phyloP scores from a whole-genome alignment of 2,329 filamentous ascomycete species.

The Alternaria rosae region DNA sequence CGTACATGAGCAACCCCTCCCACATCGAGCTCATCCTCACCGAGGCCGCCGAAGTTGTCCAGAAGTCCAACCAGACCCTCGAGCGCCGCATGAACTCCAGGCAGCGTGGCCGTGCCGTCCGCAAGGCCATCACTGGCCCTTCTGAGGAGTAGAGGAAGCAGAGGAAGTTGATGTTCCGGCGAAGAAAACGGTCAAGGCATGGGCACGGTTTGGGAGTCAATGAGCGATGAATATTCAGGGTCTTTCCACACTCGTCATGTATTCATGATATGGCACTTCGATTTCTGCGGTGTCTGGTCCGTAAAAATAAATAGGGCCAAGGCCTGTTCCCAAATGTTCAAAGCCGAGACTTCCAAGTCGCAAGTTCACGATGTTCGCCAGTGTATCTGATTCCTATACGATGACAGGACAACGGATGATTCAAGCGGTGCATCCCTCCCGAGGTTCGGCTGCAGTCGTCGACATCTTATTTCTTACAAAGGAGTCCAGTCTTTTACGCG shows the following conservation, averaged over 20 bases:
- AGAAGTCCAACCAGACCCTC: conserved; percentile 79
- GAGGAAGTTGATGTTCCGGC: conserved; percentile 23
- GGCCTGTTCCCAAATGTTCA: conserved; percentile 40
- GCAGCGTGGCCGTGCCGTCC: conserved; percentile 79
- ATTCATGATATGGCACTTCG: conserved; percentile 49
- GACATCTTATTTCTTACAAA: background rate
- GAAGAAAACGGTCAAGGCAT: conserved; percentile 42
- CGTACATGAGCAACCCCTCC: conserved; percentile 99
- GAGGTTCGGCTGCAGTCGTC: background rate
- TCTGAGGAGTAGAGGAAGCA: conserved; percentile 45
- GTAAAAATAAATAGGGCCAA: conserved; percentile 44
- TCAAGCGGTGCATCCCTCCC: background rate
- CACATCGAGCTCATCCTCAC: conserved; percentile 99
- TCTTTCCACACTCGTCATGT: conserved; percentile 48
- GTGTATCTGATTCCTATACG: background rate
- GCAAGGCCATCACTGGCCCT: conserved; percentile 68
- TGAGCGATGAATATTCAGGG: conserved; percentile 51
- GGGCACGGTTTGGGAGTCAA: conserved; percentile 50
- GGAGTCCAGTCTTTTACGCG: background rate
- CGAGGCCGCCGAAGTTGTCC: conserved; percentile 93
- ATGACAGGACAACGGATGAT: background rate
- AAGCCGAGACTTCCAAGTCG: conserved; percentile 15
- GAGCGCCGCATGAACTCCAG: conserved; percentile 82
- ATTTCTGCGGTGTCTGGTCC: conserved; percentile 50
- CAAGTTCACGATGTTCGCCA: conserved; percentile 4